Base-by-base conservation (phyloP, 768 basidiomycete genomes). In the Trametopsis cervina region DNA sequence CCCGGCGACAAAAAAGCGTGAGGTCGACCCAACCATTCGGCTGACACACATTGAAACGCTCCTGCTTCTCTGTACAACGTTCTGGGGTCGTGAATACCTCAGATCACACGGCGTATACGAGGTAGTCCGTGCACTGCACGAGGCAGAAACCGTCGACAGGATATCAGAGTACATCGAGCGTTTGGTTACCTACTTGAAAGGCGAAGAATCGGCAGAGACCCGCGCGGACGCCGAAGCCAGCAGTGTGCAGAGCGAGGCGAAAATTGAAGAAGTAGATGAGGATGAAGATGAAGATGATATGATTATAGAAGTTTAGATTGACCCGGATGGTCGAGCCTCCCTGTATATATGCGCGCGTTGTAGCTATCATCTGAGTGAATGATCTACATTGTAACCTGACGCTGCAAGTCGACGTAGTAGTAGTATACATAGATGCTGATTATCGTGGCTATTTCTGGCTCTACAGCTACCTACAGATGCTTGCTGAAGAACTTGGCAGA, bases 21-120 rank as follows among this genome's bases (percentile, higher is more conserved):
- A 99, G 60, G 60, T 73, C 2, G 93, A 98, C 60, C 56, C 80
- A 0, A 76, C 71, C 2, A 73, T 97, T 41, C 81, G 95, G 0
- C 68, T 89, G 42, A 89, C 81, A 22, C 85, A 88, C 57, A 71
- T 97, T n/a, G 95, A 98, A 66, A 87, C 90, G 0, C 69, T 99
- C 17, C 75, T 97, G 0, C 67, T 99, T 36, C 72, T 98, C 0
- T 93, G 89, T 54, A 90, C 92, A 9, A 93, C 89, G 0, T 81
- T 83, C 20, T 89, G 85, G 78, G 94, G 91, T 0, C 78, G 96
- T 12, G 85, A 94, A 46, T 78, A 81, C 47, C 72, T 91, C 50
- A 75, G 96, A 23, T 67, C 72, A 20, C 74, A 87, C 51, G 95
- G 94, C 0, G 86, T 87, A 5, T 98, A 98, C 63, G 82, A 85